phyloP scores from a whole-genome alignment of 2,329 filamentous ascomycete species.

The Pseudocercospora pini-densiflorae region DNA sequence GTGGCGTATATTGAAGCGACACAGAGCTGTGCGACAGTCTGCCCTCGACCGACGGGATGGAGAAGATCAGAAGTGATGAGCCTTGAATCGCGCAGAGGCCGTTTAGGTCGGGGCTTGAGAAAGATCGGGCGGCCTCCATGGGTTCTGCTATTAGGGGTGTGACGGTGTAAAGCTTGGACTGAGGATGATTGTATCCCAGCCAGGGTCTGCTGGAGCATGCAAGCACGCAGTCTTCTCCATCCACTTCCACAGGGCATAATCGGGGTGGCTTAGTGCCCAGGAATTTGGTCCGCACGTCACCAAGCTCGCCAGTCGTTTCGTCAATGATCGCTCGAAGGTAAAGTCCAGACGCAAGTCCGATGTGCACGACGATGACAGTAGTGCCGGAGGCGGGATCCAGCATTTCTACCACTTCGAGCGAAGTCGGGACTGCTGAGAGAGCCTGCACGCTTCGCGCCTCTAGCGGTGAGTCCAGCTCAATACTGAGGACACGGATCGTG shows the following conservation, averaged over 20 bases:
- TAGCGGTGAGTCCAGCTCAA: conserved; percentile 71
- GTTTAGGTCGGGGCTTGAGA: conserved; percentile 78
- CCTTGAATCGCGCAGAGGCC: conserved; percentile 44
- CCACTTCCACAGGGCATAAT: conserved; percentile 87
- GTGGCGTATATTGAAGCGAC: conserved; percentile 86
- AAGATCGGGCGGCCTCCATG: conserved; percentile 94
- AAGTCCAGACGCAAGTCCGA: conserved; percentile 92
- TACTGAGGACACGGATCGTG: conserved; percentile 75
- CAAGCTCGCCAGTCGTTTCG: conserved; percentile 92
- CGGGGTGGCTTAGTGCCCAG: conserved; percentile 88
- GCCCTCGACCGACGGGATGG: conserved; percentile 48
- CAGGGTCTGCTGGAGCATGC: conserved; percentile 93
- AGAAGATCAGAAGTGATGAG: conserved; percentile 67
- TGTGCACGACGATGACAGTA: conserved; percentile 89
- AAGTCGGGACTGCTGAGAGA: conserved; percentile 85
- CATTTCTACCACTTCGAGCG: conserved; percentile 93
- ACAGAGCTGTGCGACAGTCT: conserved; percentile 46
- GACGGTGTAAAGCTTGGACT: conserved; percentile 86
- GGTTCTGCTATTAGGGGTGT: conserved; percentile 77
- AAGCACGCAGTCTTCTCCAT: conserved; percentile 76
- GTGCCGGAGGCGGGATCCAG: conserved; percentile 88
- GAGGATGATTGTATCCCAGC: conserved; percentile 89
- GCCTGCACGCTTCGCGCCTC: conserved; percentile 96
- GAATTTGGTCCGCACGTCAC: conserved; percentile 93
- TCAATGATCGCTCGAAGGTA: conserved; percentile 95